phyloP scores from a whole-genome alignment of 2,329 filamentous ascomycete species.

The Xylaria hypoxylon region DNA sequence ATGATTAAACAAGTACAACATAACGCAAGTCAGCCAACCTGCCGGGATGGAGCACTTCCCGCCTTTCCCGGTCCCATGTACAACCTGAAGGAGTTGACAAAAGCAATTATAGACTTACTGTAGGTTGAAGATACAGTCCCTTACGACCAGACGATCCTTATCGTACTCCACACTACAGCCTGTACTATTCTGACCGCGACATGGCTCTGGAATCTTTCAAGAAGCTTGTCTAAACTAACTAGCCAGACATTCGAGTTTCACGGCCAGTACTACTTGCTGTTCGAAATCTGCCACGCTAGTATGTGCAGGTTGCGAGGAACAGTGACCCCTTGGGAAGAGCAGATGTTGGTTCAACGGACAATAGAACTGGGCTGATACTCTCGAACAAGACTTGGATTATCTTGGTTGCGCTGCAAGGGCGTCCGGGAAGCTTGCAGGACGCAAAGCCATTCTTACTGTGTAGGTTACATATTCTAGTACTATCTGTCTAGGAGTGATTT shows the following conservation, averaged over 20 bases:
- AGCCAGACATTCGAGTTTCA: background rate
- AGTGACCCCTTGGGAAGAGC: background rate
- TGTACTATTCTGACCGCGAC: conserved; percentile 9
- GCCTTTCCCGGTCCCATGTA: conserved; percentile 28
- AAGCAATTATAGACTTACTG: conserved; percentile 32
- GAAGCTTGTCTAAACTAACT: background rate
- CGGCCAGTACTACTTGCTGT: background rate
- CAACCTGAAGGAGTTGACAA: conserved; percentile 26
- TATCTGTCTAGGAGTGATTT: conserved; percentile 19
- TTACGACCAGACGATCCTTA: conserved; percentile 23
- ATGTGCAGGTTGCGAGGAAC: conserved; percentile 6
- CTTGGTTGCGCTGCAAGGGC: conserved; percentile 9
- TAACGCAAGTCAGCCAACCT: conserved; percentile 35
- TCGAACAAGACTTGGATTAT: conserved; percentile 7
- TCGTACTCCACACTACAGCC: conserved; percentile 23
- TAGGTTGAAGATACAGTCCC: conserved; percentile 11
- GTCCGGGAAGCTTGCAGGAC: conserved; percentile 6
- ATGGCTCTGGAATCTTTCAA: background rate
- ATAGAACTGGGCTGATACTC: background rate
- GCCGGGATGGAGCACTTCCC: conserved; percentile 26
- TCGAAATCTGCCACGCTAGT: conserved; percentile 5
- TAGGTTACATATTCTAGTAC: conserved; percentile 24
- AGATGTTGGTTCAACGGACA: background rate
- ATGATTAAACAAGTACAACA: conserved; percentile 30
- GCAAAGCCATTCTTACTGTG: conserved; percentile 3